A percentile compares a stretch with the other conserved stretches of the same genome.
Conservation (phyloP, 2,329 filamentous ascomycete species). For the Aphanocladium album region DNA sequence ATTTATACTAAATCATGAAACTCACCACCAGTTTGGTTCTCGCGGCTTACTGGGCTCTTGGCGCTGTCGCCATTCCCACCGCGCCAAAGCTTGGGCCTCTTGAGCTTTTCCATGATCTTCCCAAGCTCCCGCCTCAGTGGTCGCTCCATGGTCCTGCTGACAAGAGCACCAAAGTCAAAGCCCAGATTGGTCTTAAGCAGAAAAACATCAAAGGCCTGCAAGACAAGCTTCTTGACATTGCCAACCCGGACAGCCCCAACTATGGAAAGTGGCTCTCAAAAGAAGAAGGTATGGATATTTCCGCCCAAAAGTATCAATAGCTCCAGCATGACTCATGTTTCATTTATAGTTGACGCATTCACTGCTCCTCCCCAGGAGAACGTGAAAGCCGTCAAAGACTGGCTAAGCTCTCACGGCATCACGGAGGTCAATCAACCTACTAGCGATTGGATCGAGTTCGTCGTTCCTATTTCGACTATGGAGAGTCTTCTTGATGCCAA, state of each 20-base stretch:
- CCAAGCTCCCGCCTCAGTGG: neutral
- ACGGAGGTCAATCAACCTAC: neutral
- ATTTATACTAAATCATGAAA: too few relatives aligned
- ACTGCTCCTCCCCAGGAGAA: conserved; percentile 20
- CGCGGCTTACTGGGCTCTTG: neutral
- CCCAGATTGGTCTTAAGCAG: conserved; percentile 14
- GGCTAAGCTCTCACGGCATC: conserved; percentile 17
- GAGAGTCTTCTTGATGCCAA: conserved; percentile 10
- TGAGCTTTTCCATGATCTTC: neutral
- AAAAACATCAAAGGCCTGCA: conserved; percentile 21
- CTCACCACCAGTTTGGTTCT: too few relatives aligned
- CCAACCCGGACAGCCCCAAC: conserved; percentile 21
- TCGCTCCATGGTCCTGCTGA: neutral
- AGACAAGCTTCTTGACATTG: conserved; percentile 20
- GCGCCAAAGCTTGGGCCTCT: neutral
- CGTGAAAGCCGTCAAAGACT: conserved; percentile 19
- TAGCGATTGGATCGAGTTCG: conserved; percentile 9
- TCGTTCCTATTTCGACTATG: conserved; percentile 3
- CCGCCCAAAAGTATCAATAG: too few relatives aligned
- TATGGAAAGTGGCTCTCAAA: conserved; percentile 23
- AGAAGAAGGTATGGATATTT: conserved; percentile 9
- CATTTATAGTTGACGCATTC: conserved; percentile 15
- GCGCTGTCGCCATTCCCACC: neutral
- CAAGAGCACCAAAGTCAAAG: neutral
- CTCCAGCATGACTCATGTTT: too few relatives aligned